Evolutionary conservation across 805 yeast species (phyloP), one percentile per base, ranked within the genome.

Genomic region (Myxozyma mucilagina): DNA sequence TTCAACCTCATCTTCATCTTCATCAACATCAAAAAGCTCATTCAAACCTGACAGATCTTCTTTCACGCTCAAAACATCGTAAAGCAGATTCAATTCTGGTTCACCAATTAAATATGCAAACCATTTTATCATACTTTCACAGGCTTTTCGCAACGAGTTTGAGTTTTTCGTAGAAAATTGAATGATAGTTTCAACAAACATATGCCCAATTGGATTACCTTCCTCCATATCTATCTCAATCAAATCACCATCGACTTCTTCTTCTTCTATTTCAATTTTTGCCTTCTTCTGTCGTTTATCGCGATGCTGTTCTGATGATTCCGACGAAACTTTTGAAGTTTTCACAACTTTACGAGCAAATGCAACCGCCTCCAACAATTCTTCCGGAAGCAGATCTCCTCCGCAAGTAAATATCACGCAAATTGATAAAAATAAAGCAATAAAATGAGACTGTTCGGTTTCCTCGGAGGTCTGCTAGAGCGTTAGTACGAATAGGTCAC

Each of bases 41-140:
- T 57, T 58, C 49, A 58, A 53, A 14, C 65, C 65, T 8, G 35
- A 51, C 32, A 57, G 16, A n/a, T 44, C 54, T 52, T 61, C 65
- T 32, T 52, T 58, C 11, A 56, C 44, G 24, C 24, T 36, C 18
- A 61, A 48, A 14, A 61, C 59, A 14, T 61, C 53, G 32, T 57
- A 57, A n/a, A 57, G 45, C 13, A 52, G 14, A 31, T 43, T 47
- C 16, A 61, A 36, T 14, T 44, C 56, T n/a, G 59, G 62, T 39
- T 32, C 52, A 16, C 47, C 50, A 18, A 57, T 24, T 11, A 55
- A 14, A 18, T 32, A 32, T n/a, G 53, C 53, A 49, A 57, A 61
- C 54, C 49, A 45, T 24, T 24, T 35, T 39, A 53, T 54, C 42
- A 61, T 39, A 8, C 47, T 29, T 35, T 61, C 59, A 29, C 62